Base-by-base conservation (phyloP, 352 stramenopile species). In the Globisporangium polare region DNA sequence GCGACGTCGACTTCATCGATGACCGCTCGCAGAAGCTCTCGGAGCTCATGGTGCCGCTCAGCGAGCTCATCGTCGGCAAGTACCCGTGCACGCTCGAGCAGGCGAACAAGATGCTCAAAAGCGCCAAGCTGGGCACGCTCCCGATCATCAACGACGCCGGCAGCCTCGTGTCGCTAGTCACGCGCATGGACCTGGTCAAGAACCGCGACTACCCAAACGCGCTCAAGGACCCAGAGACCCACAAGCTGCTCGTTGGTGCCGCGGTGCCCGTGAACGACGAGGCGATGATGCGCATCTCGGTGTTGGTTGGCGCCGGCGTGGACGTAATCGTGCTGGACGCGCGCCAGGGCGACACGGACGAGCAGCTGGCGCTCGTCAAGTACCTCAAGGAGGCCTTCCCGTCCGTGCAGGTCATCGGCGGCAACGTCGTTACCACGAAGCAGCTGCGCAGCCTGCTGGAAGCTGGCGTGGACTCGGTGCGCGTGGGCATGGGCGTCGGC, bases 311-410 rank as follows among this genome's bases (percentile, higher is more conserved):
- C 33, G 97, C 97, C 33, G 97, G 97, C 41, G 96, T 96, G 13
- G 96, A 99, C 71, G 89, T 99, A 12, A 92, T 99, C 69, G 95
- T 99, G 39, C 93, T 99, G 26, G 97, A 99, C 74, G 98, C 94
- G 18, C 98, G 93, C 6, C 97, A 99, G 77, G 97, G 97, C 53
- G 97, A 99, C 77, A 99, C 94, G 45, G 73, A 92, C n/a, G 47
- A 67, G 24, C 83, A 92, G 62, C 80, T 92, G 47, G 67, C 86
- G 51, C 68, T 94, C 41, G 70, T 90, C 46, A 80, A 93, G 63
- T 80, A 98, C 74, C 89, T 99, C 60, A 99, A 99, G 83, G 60
- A 66, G 49, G 89, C 68, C n/a, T 86, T 98, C 69, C 84, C 95
- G 24, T 61, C 64, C 3, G 72, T 97, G 12, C 92, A 99, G 51